Evolutionary conservation across 2,329 filamentous ascomycete genomes (phyloP).

Genomic region (Pseudophaeomoniella oleicola): DNA sequence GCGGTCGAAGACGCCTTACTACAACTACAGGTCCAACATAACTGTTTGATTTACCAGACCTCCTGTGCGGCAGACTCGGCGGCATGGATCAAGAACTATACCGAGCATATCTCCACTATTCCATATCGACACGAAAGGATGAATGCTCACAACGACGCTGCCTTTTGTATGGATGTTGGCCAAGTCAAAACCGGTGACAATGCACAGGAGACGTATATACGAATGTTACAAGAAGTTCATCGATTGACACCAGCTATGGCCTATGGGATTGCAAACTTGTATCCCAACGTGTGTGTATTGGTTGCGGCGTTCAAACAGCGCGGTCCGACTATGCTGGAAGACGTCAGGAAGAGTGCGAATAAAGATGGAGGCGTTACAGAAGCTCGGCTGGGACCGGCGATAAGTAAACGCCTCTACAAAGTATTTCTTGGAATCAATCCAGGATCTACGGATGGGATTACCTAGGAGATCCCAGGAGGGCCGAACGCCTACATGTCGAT

Average conservation of each 20-base stretch:
- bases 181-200: slow-evolving; percentile 59
- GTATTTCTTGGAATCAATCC: slow-evolving; percentile 33
- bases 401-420: slow-evolving; percentile 32
- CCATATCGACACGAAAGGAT: slow-evolving; percentile 46
- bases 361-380: slow-evolving; percentile 30
- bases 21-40: slow-evolving; percentile 53
- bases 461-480: no score
- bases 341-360: slow-evolving; percentile 39
- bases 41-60: slow-evolving; percentile 57
- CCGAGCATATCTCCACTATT: slow-evolving; percentile 63
- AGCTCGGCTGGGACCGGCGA: slow-evolving; percentile 30
- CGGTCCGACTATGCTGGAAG: slow-evolving; percentile 49
- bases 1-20: slow-evolving; percentile 57
- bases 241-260: slow-evolving; percentile 60
- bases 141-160: slow-evolving; percentile 35
- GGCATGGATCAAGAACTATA: slow-evolving; percentile 59
- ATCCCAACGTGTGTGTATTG: slow-evolving; percentile 42
- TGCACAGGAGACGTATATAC: slow-evolving; percentile 49
- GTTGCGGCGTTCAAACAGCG: slow-evolving; percentile 42
- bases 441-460: slow-evolving; percentile 24
- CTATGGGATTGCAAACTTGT: slow-evolving; percentile 51
- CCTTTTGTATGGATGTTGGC: slow-evolving; percentile 67
- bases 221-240: slow-evolving; percentile 62
- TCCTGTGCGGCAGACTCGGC: slow-evolving; percentile 46
- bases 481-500: no score